Evolutionary conservation across 257 asterid species (phyloP), one percentile per base, ranked within the genome.

Genomic region (Capsicum rhomboideum): DNA sequence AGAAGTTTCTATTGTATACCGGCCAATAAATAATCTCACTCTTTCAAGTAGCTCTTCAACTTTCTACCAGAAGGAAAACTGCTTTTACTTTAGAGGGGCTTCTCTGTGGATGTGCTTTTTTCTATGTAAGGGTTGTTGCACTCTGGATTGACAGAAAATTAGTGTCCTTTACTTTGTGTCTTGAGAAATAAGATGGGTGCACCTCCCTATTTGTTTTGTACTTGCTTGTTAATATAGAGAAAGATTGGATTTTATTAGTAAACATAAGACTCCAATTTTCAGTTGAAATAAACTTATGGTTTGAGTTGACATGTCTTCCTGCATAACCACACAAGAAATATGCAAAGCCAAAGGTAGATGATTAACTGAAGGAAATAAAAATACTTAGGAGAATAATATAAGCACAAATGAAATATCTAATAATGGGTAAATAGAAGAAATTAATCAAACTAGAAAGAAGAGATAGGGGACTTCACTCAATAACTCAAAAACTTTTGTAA

Each of bases 1-100:
- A 86, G 63, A 83, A 83, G 34, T 86, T 86, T 56, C 86, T 86
- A 20, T 74, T 34, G 31, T 2, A 83, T 17, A 82, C 10, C 20
- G 56, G 8, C 84, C 20, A 66, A 31, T 31, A 55, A 37, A 69
- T 68, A 58, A 55, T 54, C 53, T 29, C 18, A 17, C 31, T 78
- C 82, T 78, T 37, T 52, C 82, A 29, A 29, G 23, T 1, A 13
- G 34, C 31, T 21, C 67, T 52, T 52, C 18, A 12, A 13, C 54
- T 34, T 34, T 34, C 40, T 34, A 34, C 40, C 2, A 34, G 40
- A 34, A 34, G 56, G 56, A 52, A 52, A 52, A 52, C 13, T 64
- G 72, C 44, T 26, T 63, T 63, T 28, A 63, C 28, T 63, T 28
- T 28, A 13, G 42, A 54, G n/a, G 59, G 23, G 63, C 10, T 55